phyloP scores from a whole-genome alignment of 192 early-diverging fungal genomes.

The Linnemannia elongata region DNA sequence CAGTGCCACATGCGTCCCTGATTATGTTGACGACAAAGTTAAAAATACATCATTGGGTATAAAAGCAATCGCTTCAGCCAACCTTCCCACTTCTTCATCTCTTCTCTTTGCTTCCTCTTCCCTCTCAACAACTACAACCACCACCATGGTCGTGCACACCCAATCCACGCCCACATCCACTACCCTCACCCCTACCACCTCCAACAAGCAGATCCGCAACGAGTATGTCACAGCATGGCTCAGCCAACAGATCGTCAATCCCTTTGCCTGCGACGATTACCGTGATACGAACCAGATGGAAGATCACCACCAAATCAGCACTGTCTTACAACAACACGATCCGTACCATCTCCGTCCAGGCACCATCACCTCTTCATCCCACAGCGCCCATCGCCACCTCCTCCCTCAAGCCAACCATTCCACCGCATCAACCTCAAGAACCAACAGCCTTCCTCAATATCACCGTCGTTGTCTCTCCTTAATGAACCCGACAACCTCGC shows the following conservation, averaged over 20 bases:
- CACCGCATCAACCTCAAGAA: not conserved
- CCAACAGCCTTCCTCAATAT: not conserved
- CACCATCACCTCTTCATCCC: not conserved
- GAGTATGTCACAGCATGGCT: slow-evolving; percentile 38
- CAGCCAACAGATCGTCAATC: slow-evolving; percentile 2
- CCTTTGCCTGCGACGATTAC: not conserved
- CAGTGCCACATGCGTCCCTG: slow-evolving; percentile 4
- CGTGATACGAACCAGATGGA: not conserved
- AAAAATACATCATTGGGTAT: not conserved
- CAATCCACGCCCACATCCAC: not conserved
- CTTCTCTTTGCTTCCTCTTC: not conserved
- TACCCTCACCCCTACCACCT: not conserved
- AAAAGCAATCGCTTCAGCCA: slow-evolving; percentile 3
- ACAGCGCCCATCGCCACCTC: not conserved
- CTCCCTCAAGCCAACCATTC: not conserved
- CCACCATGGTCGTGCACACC: not conserved
- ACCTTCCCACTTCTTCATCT: not conserved
- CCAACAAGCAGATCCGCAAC: slow-evolving; percentile 6
- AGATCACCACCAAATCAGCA: not conserved
- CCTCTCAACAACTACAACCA: not conserved
- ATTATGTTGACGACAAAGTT: not conserved
- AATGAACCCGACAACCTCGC: not conserved
- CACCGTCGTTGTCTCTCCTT: slow-evolving; percentile 30
- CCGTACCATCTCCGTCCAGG: not conserved
- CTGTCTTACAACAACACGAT: slow-evolving; percentile 1